Conservation (phyloP, 768 basidiomycete genomes). For the Hygrocybe coccinea region DNA sequence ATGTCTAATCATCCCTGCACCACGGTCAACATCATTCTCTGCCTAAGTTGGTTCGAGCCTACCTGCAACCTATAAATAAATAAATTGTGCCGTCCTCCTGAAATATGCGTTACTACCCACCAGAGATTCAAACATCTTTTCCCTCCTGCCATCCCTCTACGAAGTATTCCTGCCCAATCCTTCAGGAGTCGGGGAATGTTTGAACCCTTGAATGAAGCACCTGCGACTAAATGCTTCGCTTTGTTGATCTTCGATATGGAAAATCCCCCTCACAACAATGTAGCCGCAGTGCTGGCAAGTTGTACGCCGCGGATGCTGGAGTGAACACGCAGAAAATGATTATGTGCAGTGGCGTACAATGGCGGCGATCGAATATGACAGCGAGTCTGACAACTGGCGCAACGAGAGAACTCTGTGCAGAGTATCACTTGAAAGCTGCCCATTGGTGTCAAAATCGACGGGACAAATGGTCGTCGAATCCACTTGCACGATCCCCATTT, state of each 20-base stretch:
- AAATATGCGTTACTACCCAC: not conserved
- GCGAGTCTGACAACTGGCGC: not conserved
- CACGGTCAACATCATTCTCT: not conserved
- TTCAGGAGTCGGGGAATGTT: not conserved
- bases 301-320: not conserved
- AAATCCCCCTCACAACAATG: not conserved
- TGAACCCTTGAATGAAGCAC: not conserved
- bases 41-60: not conserved
- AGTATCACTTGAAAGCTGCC: not conserved
- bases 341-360: not conserved
- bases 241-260: not conserved
- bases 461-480: constrained; percentile 1
- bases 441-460: not conserved
- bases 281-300: not conserved
- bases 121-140: constrained; percentile 2
- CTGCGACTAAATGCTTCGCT: not conserved
- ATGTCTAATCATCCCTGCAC: constrained; percentile 1
- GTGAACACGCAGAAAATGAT: not conserved
- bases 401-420: not conserved
- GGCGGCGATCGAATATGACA: constrained; percentile 2
- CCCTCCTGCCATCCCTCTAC: constrained; percentile 2
- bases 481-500: not conserved
- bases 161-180: not conserved
- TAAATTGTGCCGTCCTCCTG: too few relatives aligned
- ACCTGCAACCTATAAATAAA: not conserved